phyloP scores from a whole-genome alignment of 441 rosid species.

The Manihot esculenta region DNA sequence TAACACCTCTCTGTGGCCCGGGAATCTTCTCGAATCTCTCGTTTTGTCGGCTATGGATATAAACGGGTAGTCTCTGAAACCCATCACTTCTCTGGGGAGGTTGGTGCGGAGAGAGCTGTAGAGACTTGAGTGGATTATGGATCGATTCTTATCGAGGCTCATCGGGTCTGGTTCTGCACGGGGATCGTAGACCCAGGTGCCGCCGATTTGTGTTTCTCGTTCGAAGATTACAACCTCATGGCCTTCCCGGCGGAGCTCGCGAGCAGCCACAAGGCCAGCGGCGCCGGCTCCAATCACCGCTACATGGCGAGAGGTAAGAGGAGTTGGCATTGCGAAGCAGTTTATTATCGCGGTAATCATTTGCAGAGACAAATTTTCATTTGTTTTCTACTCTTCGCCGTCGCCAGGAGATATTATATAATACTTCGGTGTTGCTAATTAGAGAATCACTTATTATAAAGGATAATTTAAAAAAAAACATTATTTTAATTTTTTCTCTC shows the following conservation, averaged over 20 bases:
- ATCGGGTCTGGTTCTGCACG: conserved; percentile 50
- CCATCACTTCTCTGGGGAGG: conserved; percentile 70
- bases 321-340: conserved; percentile 1
- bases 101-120: conserved; percentile 74
- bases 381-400: too few relatives aligned
- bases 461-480: too few relatives aligned
- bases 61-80: conserved; percentile 67
- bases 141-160: conserved; percentile 51
- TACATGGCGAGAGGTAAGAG: conserved; percentile 38
- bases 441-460: too few relatives aligned
- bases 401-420: too few relatives aligned
- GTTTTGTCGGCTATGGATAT: conserved; percentile 31
- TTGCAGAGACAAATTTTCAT: background rate
- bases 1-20: conserved; percentile 73
- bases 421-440: too few relatives aligned
- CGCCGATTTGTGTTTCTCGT: conserved; percentile 45
- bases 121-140: conserved; percentile 57
- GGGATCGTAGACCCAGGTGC: conserved; percentile 64
- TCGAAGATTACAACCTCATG: conserved; percentile 60
- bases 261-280: conserved; percentile 62
- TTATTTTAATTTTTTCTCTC: too few relatives aligned
- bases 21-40: conserved; percentile 67
- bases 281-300: conserved; percentile 85
- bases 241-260: conserved; percentile 57
- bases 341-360: background rate